Evolutionary conservation across 1,139 yeast genomes (phyloP), one percentile per base, ranked within the genome.

Genomic region (Pichia sp.): DNA sequence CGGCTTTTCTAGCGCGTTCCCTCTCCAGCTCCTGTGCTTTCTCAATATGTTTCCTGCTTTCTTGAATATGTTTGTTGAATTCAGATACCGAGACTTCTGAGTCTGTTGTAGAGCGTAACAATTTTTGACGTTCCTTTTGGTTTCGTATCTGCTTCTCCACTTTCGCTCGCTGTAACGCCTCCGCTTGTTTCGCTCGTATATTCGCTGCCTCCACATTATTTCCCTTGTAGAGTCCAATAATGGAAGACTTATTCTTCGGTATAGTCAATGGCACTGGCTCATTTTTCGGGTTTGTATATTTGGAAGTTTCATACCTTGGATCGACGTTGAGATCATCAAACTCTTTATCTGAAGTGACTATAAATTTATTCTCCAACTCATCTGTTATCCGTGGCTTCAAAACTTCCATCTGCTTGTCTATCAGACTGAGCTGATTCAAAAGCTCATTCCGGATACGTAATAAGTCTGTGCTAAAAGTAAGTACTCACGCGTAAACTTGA

Each of bases 321-420:
- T 40, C 44, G 47, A 91, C 86, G 56, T 85, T 86, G 51, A 86
- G 96, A 60, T 91, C 97, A 59, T 91, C 98, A 59, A 91, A 93
- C 1, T 40, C 44, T 17, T 29, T 30, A 23, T 40, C 44, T 14
- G 44, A 40, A 3, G 36, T 34, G 12, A 40, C 35, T 9, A 40
- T 26, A 15, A 19, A 12, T 14, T 34, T 40, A 12, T 23, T 20
- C 1, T 27, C 27, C 9, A 18, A 3, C 17, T 37, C 39, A 25
- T 37, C 39, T 5, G 9, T 8, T 10, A 37, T 18, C 4, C 30
- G 16, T 13, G 12, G 16, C 9, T 37, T 30, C 13, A 40, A 12
- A 6, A 12, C 17, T 16, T 31, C 33, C 12, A 27, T n/a, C 14
- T 32, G 18, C 10, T 25, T 22, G 3, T 40, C 40, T n/a, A 37